phyloP scores from a whole-genome alignment of 2,329 filamentous ascomycete species.

The Monilinia fructicola region DNA sequence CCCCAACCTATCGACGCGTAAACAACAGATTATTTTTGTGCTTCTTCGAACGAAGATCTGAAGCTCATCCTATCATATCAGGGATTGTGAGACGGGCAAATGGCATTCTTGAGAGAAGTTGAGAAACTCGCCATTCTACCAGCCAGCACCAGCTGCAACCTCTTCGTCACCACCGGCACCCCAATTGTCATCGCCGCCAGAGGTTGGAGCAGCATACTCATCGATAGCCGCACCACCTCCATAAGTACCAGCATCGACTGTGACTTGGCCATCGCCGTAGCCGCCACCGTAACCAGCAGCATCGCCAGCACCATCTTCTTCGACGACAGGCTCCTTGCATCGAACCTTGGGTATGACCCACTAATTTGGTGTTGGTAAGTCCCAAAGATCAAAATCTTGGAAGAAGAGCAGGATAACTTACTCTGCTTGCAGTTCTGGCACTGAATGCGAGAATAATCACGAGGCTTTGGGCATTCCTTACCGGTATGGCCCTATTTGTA shows the following conservation, averaged over 20 bases:
- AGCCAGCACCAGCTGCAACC: background rate
- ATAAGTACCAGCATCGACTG: conserved; percentile 1
- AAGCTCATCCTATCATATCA: background rate
- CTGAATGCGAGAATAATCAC: conserved; percentile 55
- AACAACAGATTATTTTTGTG: background rate
- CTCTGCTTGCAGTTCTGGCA: conserved; percentile 56
- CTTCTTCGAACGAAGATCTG: background rate
- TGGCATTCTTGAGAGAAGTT: background rate
- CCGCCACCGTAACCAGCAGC: conserved; percentile 25
- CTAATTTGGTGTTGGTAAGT: conserved; percentile 24
- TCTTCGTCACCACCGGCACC: conserved; percentile 7
- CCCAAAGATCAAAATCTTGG: background rate
- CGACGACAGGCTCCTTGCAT: conserved; percentile 42
- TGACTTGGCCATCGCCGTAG: conserved; percentile 10
- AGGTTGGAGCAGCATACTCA: conserved; percentile 7
- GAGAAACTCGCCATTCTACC: conserved; percentile 5
- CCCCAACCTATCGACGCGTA: background rate
- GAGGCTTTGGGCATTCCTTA: conserved; percentile 58
- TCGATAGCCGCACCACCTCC: conserved; percentile 1
- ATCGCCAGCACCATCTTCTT: conserved; percentile 28
- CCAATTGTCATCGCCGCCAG: conserved; percentile 17
- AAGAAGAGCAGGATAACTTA: conserved; percentile 31
- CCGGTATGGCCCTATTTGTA: conserved; percentile 50
- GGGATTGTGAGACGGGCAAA: background rate
- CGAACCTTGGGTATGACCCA: conserved; percentile 45